phyloP scores from a whole-genome alignment of 345 rosid species.

The Populus euphratica region DNA sequence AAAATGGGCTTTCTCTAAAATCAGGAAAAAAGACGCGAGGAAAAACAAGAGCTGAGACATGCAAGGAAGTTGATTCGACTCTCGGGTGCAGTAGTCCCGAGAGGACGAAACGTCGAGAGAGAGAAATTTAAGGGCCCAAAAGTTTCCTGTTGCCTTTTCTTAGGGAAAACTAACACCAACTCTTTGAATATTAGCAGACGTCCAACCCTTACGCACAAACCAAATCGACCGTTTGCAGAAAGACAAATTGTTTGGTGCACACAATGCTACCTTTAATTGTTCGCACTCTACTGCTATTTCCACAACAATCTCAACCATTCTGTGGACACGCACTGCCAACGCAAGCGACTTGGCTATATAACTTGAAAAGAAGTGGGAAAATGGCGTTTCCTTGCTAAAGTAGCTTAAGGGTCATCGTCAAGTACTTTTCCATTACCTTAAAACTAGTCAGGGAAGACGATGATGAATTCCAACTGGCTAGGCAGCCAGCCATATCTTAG shows the following conservation, averaged over 20 bases:
- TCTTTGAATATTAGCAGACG: not conserved
- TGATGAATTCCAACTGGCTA: not conserved
- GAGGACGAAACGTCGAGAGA: slow-evolving; percentile 10
- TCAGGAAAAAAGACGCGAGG: not conserved
- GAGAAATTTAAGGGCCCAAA: slow-evolving; percentile 5
- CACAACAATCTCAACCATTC: slow-evolving; percentile 4
- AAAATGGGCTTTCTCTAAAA: slow-evolving; percentile 19
- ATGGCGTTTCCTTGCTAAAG: not conserved
- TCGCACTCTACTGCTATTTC: not conserved
- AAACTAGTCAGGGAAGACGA: not conserved
- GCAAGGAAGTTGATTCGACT: slow-evolving; percentile 14
- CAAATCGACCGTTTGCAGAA: not conserved
- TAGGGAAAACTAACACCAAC: slow-evolving; percentile 22
- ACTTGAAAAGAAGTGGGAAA: not conserved
- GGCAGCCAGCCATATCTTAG: not conserved
- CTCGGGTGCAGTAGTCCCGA: not conserved
- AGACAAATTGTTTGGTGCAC: not conserved
- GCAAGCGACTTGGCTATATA: not conserved
- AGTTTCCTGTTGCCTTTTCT: slow-evolving; percentile 17
- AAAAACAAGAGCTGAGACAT: not conserved
- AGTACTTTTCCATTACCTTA: not conserved
- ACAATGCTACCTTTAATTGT: not conserved
- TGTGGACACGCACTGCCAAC: not conserved
- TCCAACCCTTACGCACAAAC: not conserved
- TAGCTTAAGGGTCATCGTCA: not conserved